These are phyloP conservation scores for Leccinellum albellum DNA, from an alignment of 768 basidiomycete genomes.

Conservation along the genomic window DNA sequence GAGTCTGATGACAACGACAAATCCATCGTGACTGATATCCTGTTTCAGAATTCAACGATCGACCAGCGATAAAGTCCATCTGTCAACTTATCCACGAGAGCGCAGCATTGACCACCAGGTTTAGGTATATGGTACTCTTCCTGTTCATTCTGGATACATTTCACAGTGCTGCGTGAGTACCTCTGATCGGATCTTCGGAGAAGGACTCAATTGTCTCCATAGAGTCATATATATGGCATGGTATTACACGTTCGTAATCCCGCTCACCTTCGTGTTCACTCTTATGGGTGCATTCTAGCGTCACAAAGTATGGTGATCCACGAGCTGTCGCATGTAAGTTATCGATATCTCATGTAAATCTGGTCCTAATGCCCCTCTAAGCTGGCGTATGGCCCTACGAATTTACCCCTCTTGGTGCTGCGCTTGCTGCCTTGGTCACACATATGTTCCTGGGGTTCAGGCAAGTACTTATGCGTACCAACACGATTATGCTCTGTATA, in stretches of 20 bases:
- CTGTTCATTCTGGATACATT: background rate
- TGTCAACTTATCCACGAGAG: background rate
- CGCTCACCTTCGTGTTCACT: background rate
- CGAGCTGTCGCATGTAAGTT: background rate
- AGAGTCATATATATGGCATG: background rate
- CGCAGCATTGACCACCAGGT: background rate
- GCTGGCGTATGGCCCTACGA: background rate
- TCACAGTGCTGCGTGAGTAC: background rate
- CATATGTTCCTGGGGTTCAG: background rate
- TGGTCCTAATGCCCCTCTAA: background rate
- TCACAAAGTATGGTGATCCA: background rate
- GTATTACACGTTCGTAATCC: background rate
- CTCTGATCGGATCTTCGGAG: background rate
- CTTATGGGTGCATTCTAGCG: background rate
- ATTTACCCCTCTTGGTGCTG: background rate
- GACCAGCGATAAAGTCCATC: background rate
- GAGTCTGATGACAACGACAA: background rate
- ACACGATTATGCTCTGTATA: background rate
- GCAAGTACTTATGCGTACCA: background rate
- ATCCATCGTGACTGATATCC: too few species aligned
- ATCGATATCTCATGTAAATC: background rate
- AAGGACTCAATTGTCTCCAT: background rate
- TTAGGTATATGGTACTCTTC: background rate
- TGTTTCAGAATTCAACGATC: background rate
- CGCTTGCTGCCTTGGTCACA: background rate